Conservation (phyloP, 2,329 filamentous ascomycete genomes). For the Talaromyces rugulosus region DNA sequence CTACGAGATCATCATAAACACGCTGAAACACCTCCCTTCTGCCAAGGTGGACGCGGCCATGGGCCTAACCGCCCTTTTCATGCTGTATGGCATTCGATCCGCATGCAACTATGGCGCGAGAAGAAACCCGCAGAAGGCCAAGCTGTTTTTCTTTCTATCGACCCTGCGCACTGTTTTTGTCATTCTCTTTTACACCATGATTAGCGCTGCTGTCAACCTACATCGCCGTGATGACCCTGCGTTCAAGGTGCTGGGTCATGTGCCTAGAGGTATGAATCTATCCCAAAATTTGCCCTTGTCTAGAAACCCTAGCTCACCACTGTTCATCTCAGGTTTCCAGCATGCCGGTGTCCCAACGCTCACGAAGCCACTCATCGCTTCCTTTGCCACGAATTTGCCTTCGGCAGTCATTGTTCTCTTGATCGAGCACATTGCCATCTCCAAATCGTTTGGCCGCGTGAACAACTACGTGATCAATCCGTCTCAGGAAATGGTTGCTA, state of each 20-base stretch:
- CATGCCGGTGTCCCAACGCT: constrained; percentile 70
- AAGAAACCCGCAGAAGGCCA: constrained; percentile 64
- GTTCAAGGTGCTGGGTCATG: constrained; percentile 69
- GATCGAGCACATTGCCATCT: constrained; percentile 95
- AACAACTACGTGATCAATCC: constrained; percentile 97
- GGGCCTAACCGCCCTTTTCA: constrained; percentile 73
- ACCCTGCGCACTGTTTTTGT: constrained; percentile 89
- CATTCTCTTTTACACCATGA: constrained; percentile 85
- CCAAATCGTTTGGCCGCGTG: constrained; percentile 91
- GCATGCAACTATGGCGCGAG: constrained; percentile 63
- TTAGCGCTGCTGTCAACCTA: constrained; percentile 81
- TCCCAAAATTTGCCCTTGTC: background rate
- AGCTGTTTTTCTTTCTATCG: constrained; percentile 81
- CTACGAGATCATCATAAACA: constrained; percentile 80
- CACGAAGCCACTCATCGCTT: constrained; percentile 60
- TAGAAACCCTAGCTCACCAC: background rate
- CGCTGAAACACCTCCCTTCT: constrained; percentile 64
- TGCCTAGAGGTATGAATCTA: constrained; percentile 64
- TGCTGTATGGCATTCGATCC: constrained; percentile 73
- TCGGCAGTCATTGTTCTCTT: constrained; percentile 88
- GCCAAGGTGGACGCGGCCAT: constrained; percentile 77
- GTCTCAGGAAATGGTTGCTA: constrained; percentile 92
- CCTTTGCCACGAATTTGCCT: constrained; percentile 70
- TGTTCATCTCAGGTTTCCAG: constrained; percentile 61
- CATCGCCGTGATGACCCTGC: constrained; percentile 58